Conservation (phyloP, 192 early-diverging fungal genomes). For the Linnemannia zychae region DNA sequence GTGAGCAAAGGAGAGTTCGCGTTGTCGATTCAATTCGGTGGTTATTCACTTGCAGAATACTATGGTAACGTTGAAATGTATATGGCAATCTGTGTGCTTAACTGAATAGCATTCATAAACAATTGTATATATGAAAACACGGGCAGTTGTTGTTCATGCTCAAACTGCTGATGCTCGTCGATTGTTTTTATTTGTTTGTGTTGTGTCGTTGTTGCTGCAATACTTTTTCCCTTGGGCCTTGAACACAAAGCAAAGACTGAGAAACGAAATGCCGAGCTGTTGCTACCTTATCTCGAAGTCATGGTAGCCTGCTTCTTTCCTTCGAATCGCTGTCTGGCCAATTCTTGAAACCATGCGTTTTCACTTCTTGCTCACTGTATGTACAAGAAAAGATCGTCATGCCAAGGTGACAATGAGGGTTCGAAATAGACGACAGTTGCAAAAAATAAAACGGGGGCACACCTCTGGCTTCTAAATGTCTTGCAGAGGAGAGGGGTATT, state of each 20-base stretch:
- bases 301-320: too few relatives aligned
- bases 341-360: background rate
- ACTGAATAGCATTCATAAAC: background rate
- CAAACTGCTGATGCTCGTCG: background rate
- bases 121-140: background rate
- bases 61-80: background rate
- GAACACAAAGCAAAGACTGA: background rate
- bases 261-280: background rate
- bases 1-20: background rate
- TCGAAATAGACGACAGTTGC: background rate
- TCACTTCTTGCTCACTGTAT: background rate
- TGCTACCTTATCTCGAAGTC: too few relatives aligned
- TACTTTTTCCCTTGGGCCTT: background rate
- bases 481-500: background rate
- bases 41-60: background rate
- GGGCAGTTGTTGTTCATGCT: background rate
- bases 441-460: background rate
- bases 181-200: background rate
- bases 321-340: too few relatives aligned
- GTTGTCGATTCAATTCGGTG: background rate
- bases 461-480: background rate
- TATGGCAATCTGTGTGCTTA: background rate
- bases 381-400: background rate
- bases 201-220: background rate
- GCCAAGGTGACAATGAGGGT: background rate